phyloP scores from a whole-genome alignment of 768 basidiomycete genomes.

The Hericium rajendrae region DNA sequence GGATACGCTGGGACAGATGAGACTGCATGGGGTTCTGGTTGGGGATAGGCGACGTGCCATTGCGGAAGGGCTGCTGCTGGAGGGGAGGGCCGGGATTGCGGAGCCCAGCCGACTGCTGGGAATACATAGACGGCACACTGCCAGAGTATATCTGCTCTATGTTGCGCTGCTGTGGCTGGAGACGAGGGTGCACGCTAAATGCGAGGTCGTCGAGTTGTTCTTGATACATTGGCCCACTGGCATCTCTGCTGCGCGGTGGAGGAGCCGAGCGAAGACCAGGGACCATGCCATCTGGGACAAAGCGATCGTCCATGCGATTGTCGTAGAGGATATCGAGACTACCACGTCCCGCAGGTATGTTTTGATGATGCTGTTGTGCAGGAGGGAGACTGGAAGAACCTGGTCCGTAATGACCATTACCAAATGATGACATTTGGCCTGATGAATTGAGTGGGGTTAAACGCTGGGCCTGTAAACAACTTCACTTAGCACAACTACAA shows the following conservation, averaged over 20 bases:
- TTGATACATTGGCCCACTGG: slow-evolving; percentile 39
- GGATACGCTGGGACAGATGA: slow-evolving; percentile 49
- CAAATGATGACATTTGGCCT: slow-evolving; percentile 15
- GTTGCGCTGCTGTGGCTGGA: slow-evolving; percentile 35
- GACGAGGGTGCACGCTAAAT: slow-evolving; percentile 46
- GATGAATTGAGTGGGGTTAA: slow-evolving; percentile 10
- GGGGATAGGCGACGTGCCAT: slow-evolving; percentile 55
- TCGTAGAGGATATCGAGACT: slow-evolving; percentile 59
- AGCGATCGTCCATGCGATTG: slow-evolving; percentile 66
- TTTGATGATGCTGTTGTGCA: slow-evolving; percentile 22
- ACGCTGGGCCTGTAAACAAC: slow-evolving; percentile 8
- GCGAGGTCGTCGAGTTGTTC: slow-evolving; percentile 58
- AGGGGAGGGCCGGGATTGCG: slow-evolving; percentile 46
- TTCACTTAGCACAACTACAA: slow-evolving; percentile 11
- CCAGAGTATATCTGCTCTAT: slow-evolving; percentile 50
- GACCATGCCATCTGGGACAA: slow-evolving; percentile 79
- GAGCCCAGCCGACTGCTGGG: slow-evolving; percentile 39
- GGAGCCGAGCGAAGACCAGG: slow-evolving; percentile 67
- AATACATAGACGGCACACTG: slow-evolving; percentile 37
- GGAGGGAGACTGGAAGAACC: slow-evolving; percentile 25
- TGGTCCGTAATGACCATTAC: slow-evolving; percentile 18
- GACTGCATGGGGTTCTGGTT: slow-evolving; percentile 36
- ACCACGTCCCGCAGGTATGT: slow-evolving; percentile 34
- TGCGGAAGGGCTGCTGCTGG: slow-evolving; percentile 59
- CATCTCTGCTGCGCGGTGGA: slow-evolving; percentile 40